Percentiles rank a stretch among this genome's conserved stretches.
Conservation (phyloP, 441 rosid genomes). For the Euphorbia corollata region DNA sequence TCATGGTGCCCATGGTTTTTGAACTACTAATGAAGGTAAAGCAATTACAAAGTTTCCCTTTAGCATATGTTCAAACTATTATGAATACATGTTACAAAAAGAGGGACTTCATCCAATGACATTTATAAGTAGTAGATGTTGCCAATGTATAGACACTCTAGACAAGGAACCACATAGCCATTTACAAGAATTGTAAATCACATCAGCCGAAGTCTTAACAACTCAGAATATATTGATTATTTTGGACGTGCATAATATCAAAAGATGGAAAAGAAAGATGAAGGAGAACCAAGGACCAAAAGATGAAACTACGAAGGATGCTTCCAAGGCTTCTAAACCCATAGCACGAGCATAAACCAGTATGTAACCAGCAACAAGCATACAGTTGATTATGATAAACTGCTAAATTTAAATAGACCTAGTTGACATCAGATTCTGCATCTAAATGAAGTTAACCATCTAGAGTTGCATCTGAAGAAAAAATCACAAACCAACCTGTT, state of each 20-base stretch:
- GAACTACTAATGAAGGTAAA: background rate
- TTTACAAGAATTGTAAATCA: background rate
- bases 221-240: background rate
- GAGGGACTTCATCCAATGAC: background rate
- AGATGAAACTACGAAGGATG: background rate
- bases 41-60: background rate
- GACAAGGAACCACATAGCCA: background rate
- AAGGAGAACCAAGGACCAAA: background rate
- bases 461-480: conserved; percentile 34
- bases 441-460: background rate
- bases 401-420: background rate
- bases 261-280: background rate
- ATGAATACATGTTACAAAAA: background rate
- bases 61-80: background rate
- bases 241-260: background rate
- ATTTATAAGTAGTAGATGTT: background rate
- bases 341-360: background rate
- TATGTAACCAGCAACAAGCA: background rate
- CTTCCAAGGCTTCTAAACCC: background rate
- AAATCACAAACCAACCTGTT: conserved; percentile 48
- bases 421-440: background rate
- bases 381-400: background rate
- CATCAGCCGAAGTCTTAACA: background rate
- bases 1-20: background rate
- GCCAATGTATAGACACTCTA: background rate